Base-by-base conservation (phyloP, 208 protist genomes). In the Leishmania guyanensis region DNA sequence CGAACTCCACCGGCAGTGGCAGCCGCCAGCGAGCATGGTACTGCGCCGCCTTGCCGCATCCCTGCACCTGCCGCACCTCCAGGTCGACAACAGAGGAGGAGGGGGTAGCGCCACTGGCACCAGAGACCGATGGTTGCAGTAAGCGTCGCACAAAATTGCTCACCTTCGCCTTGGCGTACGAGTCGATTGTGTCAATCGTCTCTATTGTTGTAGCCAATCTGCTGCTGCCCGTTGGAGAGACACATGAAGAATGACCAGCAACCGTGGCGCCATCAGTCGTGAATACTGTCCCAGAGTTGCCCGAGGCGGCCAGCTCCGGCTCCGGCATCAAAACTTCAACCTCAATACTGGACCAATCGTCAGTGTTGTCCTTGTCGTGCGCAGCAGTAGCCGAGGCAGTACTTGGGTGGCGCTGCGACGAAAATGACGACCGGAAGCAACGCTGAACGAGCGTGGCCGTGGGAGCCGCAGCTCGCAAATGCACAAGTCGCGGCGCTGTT, bases 81-180 rank as follows among this genome's bases (percentile, higher is more conserved):
- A 82, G 50, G 54, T 62, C 80, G 14, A 51, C 26, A 62, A 26
- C 60, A 39, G 66, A 79, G 39, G 81, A 62, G 6, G 33, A 46
- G n/a, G 33, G n/a, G 39, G 66, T 50, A 33, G 22, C 46, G n/a
- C n/a, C 62, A 5, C 36, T 33, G 22, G 36, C 48, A 14, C 9
- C 46, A 29, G 48, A 3, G 10, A 51, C 48, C 0, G 81, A 53
- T 64, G 81, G 69, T 43, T 76, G 73, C 56, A 81, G 76, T 20
- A 77, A 74, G 3, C 81, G 81, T 26, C 88, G 79, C 29, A 92
- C 71, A 75, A 93, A 97, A 74, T 97, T 97, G 12, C 81, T 75
- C 74, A 97, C 89, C 69, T 93, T 92, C 0, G 94, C 94, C 26
- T 87, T 84, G 17, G 94, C 90, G 80, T 94, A 97, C 5, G 92